These are phyloP conservation scores for Saccharum hybrid DNA, from an alignment of 202 grass and related monocot species.

Conservation along the genomic window DNA sequence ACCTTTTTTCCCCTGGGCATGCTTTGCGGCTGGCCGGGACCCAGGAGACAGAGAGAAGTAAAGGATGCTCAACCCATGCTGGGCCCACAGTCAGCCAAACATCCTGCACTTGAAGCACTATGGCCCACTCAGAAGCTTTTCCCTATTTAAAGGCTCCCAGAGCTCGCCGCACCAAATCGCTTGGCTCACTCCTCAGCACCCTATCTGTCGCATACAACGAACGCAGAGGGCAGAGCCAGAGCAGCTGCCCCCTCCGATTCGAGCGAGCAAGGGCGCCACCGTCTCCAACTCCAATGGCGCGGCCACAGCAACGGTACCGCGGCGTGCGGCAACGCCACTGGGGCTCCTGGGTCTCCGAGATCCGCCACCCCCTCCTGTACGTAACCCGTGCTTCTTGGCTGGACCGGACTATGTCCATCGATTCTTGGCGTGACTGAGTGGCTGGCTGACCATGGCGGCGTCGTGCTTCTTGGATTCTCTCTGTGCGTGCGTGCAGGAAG, in stretches of 20 bases:
- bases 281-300: conserved; percentile 57
- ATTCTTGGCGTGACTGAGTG: background rate
- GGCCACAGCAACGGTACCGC: conserved; percentile 81
- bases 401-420: background rate
- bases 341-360: conserved; percentile 99
- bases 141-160: conserved; percentile 49
- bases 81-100: background rate
- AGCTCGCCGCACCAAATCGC: conserved; percentile 13
- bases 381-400: background rate
- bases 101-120: background rate
- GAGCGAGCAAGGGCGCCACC: background rate
- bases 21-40: conserved; percentile 38
- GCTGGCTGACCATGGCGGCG: no score
- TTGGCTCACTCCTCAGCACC: background rate
- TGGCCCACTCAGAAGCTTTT: conserved; percentile 19
- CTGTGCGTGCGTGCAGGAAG: conserved; percentile 52
- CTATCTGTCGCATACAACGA: background rate
- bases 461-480: no score
- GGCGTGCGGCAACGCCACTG: conserved; percentile 95
- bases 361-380: conserved; percentile 94
- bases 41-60: conserved; percentile 16
- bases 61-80: background rate
- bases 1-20: background rate
- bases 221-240: background rate
- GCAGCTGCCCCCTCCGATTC: conserved; percentile 4